Percentiles rank a stretch among this genome's conserved stretches.
Conservation (phyloP, 2,329 filamentous ascomycete species). For the Colletotrichum plurivorum region DNA sequence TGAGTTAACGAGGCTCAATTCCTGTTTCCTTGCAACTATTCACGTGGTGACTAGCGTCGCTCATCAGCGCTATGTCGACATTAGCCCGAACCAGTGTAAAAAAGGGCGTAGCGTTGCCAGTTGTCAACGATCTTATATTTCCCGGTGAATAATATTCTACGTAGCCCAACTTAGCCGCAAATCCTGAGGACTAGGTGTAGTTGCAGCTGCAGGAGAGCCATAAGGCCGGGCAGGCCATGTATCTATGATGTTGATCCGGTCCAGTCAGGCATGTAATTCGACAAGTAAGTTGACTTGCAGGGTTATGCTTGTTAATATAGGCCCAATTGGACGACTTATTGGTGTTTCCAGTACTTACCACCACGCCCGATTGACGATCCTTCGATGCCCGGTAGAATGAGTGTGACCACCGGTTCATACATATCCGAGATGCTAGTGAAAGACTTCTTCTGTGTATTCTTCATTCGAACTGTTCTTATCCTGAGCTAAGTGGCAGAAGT, state of each 20-base stretch:
- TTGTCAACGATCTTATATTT: constrained; percentile 23
- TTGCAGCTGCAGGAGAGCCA: not conserved
- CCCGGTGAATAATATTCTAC: not conserved
- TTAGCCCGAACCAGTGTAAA: constrained; percentile 4
- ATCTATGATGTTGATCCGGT: not conserved
- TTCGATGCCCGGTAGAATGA: too few species aligned
- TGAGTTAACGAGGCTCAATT: not conserved
- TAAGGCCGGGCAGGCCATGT: not conserved
- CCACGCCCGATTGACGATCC: too few species aligned
- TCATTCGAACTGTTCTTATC: too few species aligned
- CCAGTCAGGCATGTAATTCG: not conserved
- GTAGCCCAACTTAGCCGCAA: not conserved
- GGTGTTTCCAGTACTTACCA: too few species aligned
- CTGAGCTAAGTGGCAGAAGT: too few species aligned
- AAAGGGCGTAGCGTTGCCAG: constrained; percentile 27
- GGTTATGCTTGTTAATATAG: not conserved
- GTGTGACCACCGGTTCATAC: too few species aligned
- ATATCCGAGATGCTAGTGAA: too few species aligned
- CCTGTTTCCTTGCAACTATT: constrained; percentile 4
- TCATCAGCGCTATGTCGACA: constrained; percentile 18
- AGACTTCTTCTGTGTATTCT: too few species aligned
- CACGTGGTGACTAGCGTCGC: constrained; percentile 20
- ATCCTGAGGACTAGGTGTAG: not conserved
- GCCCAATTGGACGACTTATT: too few species aligned
- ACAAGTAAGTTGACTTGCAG: not conserved